Base-by-base conservation (phyloP, 192 early-diverging fungal genomes). In the Coemansia erecta region DNA sequence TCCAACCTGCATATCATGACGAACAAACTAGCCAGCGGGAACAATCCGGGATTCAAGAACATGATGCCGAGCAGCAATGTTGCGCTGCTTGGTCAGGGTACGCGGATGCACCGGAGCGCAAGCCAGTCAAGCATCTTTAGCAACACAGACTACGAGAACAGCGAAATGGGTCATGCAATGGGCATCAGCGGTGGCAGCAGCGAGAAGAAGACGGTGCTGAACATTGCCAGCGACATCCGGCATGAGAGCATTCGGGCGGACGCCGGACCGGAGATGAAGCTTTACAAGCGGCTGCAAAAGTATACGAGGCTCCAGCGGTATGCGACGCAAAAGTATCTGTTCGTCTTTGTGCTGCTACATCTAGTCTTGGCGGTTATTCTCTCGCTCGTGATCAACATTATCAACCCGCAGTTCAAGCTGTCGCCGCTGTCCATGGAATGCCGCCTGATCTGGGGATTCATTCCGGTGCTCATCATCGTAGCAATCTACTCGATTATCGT, bases 121-220 rank as follows among this genome's bases (percentile, higher is more conserved):
- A 75, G 72, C 44, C 72, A 69, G 50, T 56, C 65, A 12, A 75
- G 72, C 50, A 68, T 65, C 23, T 61, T 65, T 21, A 69, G 72
- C 58, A 64, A 63, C 43, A 67, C 64, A 0, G 66, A 64, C 9
- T 75, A 65, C 61, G 72, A 43, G 6, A 13, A 40, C 53, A 50
- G 15, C 46, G 62, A 64, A 17, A 50, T 50, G 31, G 40, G 10
- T 6, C 12, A 35, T 6, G 33, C 35, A 9, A 37, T 37, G 35
- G 35, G 35, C 10, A 7, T 37, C 10, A 37, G 35, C 35, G 35
- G 35, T 9, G 10, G 10, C 8, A 37, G 35, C 4, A 42, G 48
- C 18, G 72, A 75, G 12, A 75, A 69, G 50, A 75, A 68, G n/a
- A 42, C 41, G 0, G 22, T 33, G 12, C n/a, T 61, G 18, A 56